phyloP scores from a whole-genome alignment of 306 rosid species.

The Malus sylvestris region DNA sequence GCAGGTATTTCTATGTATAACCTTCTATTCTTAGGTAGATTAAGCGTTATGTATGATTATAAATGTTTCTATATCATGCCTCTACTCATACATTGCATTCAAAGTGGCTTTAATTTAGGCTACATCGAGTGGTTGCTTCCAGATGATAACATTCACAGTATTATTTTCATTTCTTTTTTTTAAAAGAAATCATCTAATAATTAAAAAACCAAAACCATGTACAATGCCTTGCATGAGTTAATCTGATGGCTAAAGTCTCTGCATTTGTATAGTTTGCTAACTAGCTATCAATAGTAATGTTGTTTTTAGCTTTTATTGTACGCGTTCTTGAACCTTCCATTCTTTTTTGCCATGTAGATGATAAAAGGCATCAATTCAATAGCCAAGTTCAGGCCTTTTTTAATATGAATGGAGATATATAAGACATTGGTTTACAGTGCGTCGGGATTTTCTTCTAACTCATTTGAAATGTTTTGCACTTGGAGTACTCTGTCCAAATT shows the following conservation, averaged over 20 bases:
- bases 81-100: not conserved
- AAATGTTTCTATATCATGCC: not conserved
- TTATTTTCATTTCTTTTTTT: not conserved
- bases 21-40: not conserved
- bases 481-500: not conserved
- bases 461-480: not conserved
- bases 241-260: not conserved
- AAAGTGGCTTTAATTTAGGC: not conserved
- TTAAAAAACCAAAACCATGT: not conserved
- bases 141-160: not conserved
- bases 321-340: not conserved
- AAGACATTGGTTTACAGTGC: not conserved
- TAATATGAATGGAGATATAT: not conserved
- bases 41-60: not conserved
- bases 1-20: slow-evolving; percentile 50
- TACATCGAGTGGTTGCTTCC: not conserved
- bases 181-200: not conserved
- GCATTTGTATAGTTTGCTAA: not conserved
- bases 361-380: not conserved
- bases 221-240: not conserved
- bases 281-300: not conserved
- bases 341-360: not conserved
- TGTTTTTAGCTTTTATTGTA: not conserved
- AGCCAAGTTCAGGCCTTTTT: not conserved
- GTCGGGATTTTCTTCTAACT: not conserved